Evolutionary conservation across 768 basidiomycete genomes (phyloP).

Genomic region (Kwoniella europaea): DNA sequence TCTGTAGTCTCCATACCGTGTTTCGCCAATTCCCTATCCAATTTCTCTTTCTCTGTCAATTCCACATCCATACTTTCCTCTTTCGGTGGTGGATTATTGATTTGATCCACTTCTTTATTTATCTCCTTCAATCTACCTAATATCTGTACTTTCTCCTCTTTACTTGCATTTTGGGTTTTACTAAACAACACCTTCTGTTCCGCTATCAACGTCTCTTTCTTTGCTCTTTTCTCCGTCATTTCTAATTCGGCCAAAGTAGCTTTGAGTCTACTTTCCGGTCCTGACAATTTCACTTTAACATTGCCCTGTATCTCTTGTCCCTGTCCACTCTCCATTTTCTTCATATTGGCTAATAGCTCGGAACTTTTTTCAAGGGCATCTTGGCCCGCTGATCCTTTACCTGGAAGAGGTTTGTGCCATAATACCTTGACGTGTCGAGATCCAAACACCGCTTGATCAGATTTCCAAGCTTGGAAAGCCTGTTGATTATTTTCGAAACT

Average conservation of each 20-base stretch:
- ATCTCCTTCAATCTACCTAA: slow-evolving; percentile 76
- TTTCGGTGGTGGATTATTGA: slow-evolving; percentile 49
- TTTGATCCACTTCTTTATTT: slow-evolving; percentile 74
- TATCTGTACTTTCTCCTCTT: slow-evolving; percentile 76
- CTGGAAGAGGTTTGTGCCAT: slow-evolving; percentile 92
- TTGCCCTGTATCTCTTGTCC: slow-evolving; percentile 36
- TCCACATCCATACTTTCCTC: slow-evolving; percentile 41
- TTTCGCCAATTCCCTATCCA: slow-evolving; percentile 82
- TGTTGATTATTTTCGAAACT: slow-evolving; percentile 82
- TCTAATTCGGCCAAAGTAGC: slow-evolving; percentile 46
- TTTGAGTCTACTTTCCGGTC: slow-evolving; percentile 58
- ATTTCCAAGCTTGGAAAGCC: slow-evolving; percentile 87
- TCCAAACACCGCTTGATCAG: slow-evolving; percentile 90
- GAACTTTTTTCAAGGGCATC: slow-evolving; percentile 82
- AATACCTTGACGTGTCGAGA: slow-evolving; percentile 95
- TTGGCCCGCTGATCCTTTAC: slow-evolving; percentile 78
- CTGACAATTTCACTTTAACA: slow-evolving; percentile 54
- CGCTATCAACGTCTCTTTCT: slow-evolving; percentile 71
- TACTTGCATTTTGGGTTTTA: slow-evolving; percentile 66
- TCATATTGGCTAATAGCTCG: slow-evolving; percentile 71
- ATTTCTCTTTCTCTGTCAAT: slow-evolving; percentile 46
- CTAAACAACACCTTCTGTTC: slow-evolving; percentile 88
- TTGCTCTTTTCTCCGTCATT: slow-evolving; percentile 61
- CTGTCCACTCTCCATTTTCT: slow-evolving; percentile 38
- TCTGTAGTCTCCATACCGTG: slow-evolving; percentile 62